Conservation (phyloP, 176 grass and related monocot genomes). For the Canna indica region DNA sequence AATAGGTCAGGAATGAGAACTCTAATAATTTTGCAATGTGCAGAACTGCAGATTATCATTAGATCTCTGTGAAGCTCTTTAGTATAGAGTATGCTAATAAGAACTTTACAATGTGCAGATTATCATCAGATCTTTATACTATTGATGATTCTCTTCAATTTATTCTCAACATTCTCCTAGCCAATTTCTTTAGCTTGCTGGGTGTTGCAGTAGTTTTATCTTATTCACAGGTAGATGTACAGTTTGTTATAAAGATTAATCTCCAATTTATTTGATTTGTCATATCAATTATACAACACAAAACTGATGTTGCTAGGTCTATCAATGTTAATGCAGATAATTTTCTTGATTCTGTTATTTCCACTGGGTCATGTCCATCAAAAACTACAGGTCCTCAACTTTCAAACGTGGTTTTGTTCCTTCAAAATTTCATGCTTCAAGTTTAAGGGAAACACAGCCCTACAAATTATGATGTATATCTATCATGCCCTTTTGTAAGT, state of each 20-base stretch:
- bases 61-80: neutral
- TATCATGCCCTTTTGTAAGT: neutral
- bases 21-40: too few species aligned
- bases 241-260: conserved; percentile 8
- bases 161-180: conserved; percentile 89
- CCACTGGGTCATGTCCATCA: conserved; percentile 73
- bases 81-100: conserved; percentile 9
- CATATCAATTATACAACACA: conserved; percentile 1
- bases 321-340: conserved; percentile 40
- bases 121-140: conserved; percentile 83
- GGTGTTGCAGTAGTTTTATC: conserved; percentile 71
- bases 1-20: conserved; percentile 45
- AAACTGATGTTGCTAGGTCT: conserved; percentile 24
- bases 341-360: conserved; percentile 65
- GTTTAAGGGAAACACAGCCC: neutral
- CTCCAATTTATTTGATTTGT: conserved; percentile 2
- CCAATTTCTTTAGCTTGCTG: conserved; percentile 81
- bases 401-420: neutral
- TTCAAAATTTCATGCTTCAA: conserved; percentile 4
- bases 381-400: conserved; percentile 64
- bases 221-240: conserved; percentile 70
- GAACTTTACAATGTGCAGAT: conserved; percentile 35
- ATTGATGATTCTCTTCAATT: conserved; percentile 99
- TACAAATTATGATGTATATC: neutral
- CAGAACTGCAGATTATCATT: too few species aligned